Percentiles rank a stretch among this genome's conserved stretches.
These are phyloP conservation scores for Globisporangium camurandrum DNA, from an alignment of 352 stramenopile genomes.

Conservation along the genomic window DNA sequence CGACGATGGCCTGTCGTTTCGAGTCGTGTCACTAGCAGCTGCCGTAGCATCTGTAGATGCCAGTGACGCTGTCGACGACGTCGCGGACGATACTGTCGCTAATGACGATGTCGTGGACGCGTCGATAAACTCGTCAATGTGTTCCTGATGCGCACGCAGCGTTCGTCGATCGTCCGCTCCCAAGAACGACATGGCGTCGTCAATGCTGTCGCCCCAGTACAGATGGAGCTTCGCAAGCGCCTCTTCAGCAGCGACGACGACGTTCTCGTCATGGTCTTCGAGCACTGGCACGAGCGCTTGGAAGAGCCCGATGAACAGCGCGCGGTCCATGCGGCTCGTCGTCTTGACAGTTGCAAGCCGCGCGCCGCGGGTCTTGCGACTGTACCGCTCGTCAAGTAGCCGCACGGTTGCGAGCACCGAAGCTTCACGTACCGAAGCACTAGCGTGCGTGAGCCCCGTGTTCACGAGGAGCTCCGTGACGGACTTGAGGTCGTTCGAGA, in stretches of 20 bases:
- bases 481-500: conserved; percentile 52
- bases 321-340: conserved; percentile 29
- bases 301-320: conserved; percentile 43
- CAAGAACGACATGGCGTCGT: conserved; percentile 43
- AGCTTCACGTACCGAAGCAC: conserved; percentile 35
- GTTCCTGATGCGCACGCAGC: conserved; percentile 31
- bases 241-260: conserved; percentile 63
- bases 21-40: no score
- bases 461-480: conserved; percentile 58
- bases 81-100: neutral
- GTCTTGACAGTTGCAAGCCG: conserved; percentile 1
- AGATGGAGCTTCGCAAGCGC: conserved; percentile 51
- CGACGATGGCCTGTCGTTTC: neutral
- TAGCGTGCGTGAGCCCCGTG: conserved; percentile 34
- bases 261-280: conserved; percentile 46
- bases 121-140: conserved; percentile 44
- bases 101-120: conserved; percentile 5
- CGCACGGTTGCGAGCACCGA: conserved; percentile 36
- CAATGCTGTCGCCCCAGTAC: conserved; percentile 38
- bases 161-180: conserved; percentile 57
- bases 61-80: no score
- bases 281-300: conserved; percentile 52
- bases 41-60: no score
- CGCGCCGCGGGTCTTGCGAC: conserved; percentile 8
- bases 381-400: conserved; percentile 51